Base-by-base conservation (phyloP, 495 filamentous ascomycete genomes). In the Penicillium arizonense region DNA sequence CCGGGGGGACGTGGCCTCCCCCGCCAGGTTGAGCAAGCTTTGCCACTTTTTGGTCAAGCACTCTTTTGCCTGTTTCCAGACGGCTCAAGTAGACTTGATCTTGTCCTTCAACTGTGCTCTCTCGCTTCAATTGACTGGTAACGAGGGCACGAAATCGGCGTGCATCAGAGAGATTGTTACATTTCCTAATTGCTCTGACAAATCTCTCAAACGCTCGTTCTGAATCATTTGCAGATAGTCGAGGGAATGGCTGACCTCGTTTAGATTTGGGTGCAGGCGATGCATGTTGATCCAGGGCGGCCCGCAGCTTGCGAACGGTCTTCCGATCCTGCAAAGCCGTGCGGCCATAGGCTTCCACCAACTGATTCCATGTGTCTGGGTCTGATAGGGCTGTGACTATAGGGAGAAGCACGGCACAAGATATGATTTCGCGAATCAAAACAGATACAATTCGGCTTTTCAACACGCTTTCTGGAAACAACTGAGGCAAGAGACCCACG, bases 301-400 rank as follows among this genome's bases (percentile, higher is more conserved):
- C 93, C 42, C 94, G 87, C 33, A 99, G 81, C 65, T 92, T 96
- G 49, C 90, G 87, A 24, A 99, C 94, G 0, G 90, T 96, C 46
- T 96, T 97, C 12, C 94, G 88, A 64, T 99, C 95, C 62, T 97
- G 92, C 34, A 99, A 76, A 75, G 96, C 86, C 24, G 86, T 87
- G 36, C 87, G 83, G 13, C 92, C 92, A 67, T 89, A 93, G 41
- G 86, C 89, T 67, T 96, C 91, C 78, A 97, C 88, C 56, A 95
- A 61, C 61, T 96, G 91, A 65, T 97, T 97, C 94, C 94, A 97
- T 2, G 87, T 92, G 76, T 99, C 95, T 9, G 95, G 92, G 55
- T 97, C 94, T 14, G 89, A 76, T 6, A 76, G 55, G 7, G 62
- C 41, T 21, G 67, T 68, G 33, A 73, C 57, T 13, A 73, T 47